phyloP scores from a whole-genome alignment of 2,329 filamentous ascomycete genomes.

The Pseudocercospora vitis region DNA sequence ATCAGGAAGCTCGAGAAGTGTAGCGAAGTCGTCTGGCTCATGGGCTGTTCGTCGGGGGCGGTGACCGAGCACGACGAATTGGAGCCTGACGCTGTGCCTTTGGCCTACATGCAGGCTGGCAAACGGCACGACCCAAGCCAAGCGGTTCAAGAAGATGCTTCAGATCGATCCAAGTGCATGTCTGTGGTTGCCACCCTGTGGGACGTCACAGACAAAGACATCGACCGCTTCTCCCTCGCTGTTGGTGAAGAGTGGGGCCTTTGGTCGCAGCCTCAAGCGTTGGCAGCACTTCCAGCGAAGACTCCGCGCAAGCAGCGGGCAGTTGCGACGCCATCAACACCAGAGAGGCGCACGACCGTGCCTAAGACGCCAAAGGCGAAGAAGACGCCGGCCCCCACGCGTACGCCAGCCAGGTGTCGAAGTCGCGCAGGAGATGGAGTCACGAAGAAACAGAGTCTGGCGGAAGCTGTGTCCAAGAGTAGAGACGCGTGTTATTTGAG shows the following conservation, averaged over 20 bases:
- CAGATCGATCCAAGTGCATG: constrained; percentile 42
- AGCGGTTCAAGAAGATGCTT: not conserved
- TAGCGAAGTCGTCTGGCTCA: constrained; percentile 66
- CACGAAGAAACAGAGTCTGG: constrained; percentile 54
- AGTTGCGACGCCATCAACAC: constrained; percentile 30
- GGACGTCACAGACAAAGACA: constrained; percentile 97
- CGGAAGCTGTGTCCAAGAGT: constrained; percentile 77
- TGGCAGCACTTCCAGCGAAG: constrained; percentile 29
- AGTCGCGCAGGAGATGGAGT: constrained; percentile 31
- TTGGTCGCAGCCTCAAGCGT: constrained; percentile 36
- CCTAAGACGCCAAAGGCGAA: constrained; percentile 38
- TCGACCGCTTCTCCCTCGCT: constrained; percentile 82
- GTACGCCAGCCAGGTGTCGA: constrained; percentile 32
- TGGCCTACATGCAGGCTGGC: constrained; percentile 88
- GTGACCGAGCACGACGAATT: constrained; percentile 81
- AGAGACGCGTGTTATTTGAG: constrained; percentile 78
- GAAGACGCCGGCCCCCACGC: constrained; percentile 35
- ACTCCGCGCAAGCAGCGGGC: constrained; percentile 31
- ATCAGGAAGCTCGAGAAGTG: constrained; percentile 65
- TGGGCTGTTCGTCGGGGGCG: constrained; percentile 88
- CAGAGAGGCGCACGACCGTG: constrained; percentile 34
- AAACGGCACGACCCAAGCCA: constrained; percentile 38
- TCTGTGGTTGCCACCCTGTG: constrained; percentile 90
- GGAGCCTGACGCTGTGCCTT: constrained; percentile 84
- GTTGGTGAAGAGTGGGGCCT: constrained; percentile 87